A percentile compares a stretch with the other conserved stretches of the same genome.
Evolutionary conservation across 192 early-diverging fungal genomes (phyloP).

Genomic region (Phycomyces blakesleeanus): DNA sequence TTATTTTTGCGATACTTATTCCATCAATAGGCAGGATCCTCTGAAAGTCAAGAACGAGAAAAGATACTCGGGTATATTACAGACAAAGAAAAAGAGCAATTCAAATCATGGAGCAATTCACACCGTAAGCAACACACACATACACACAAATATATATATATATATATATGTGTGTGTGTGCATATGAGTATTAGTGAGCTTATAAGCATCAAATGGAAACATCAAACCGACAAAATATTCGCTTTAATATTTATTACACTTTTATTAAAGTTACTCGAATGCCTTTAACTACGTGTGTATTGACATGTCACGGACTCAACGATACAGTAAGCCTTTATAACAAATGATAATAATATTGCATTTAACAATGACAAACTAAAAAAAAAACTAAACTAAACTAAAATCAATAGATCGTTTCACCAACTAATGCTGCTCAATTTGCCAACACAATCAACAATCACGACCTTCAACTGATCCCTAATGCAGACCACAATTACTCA

Average conservation of each 20-base stretch:
- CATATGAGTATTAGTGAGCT: too few species aligned
- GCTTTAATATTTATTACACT: too few species aligned
- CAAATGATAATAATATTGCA: too few species aligned
- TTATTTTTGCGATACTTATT: not conserved
- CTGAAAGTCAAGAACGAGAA: not conserved
- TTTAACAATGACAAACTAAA: not conserved
- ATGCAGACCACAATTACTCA: constrained; percentile 45
- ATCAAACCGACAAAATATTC: too few species aligned
- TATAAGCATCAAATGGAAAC: too few species aligned
- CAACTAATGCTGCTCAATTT: constrained; percentile 40
- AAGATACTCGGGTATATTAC: not conserved
- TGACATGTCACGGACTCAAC: constrained; percentile 48
- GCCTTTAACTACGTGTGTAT: constrained; percentile 43
- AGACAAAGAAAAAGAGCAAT: constrained; percentile 18
- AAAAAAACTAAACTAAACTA: not conserved
- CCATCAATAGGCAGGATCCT: not conserved
- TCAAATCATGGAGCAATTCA: constrained; percentile 21
- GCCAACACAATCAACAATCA: constrained; percentile 39
- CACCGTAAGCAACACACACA: too few species aligned
- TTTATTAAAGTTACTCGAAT: constrained; percentile 46
- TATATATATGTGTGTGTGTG: too few species aligned
- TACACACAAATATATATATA: too few species aligned
- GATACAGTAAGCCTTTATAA: constrained; percentile 47
- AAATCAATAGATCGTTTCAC: constrained; percentile 42
- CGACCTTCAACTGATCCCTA: constrained; percentile 38